Conservation (phyloP, 768 basidiomycete species). For the Suillus paluster region DNA sequence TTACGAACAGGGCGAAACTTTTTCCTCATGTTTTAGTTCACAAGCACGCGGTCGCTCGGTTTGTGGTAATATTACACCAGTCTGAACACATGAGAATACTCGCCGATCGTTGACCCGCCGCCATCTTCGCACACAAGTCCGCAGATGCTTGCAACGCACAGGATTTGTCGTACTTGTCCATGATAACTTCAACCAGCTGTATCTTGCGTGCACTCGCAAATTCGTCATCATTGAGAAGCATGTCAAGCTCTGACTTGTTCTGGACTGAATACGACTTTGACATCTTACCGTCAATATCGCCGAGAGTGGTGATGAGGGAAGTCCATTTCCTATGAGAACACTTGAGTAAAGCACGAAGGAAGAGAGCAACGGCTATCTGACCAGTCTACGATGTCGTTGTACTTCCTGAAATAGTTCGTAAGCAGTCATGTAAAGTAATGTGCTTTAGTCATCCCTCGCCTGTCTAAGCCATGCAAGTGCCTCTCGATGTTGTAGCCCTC, state of each 20-base stretch:
- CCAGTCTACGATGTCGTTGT: conserved; percentile 88
- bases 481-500: conserved; percentile 89
- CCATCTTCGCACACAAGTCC: conserved; percentile 28
- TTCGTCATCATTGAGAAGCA: conserved; percentile 61
- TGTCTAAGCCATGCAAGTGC: conserved; percentile 66
- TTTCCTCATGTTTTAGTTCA: too few relatives aligned
- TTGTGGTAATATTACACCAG: background rate
- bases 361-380: conserved; percentile 21
- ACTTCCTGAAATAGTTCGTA: conserved; percentile 50
- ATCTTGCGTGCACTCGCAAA: conserved; percentile 71
- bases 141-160: conserved; percentile 58
- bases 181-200: conserved; percentile 83
- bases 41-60: too few relatives aligned
- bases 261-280: conserved; percentile 68
- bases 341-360: background rate
- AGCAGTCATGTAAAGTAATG: background rate
- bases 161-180: conserved; percentile 76
- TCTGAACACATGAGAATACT: background rate
- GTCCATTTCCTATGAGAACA: conserved; percentile 60
- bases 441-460: conserved; percentile 36
- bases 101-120: conserved; percentile 13
- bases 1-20: too few relatives aligned
- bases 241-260: conserved; percentile 69
- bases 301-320: conserved; percentile 61
- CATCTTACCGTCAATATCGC: conserved; percentile 50